Evolutionary conservation across 805 yeast genomes (phyloP), one percentile per base, ranked within the genome.

Genomic region (Candida oleophila): DNA sequence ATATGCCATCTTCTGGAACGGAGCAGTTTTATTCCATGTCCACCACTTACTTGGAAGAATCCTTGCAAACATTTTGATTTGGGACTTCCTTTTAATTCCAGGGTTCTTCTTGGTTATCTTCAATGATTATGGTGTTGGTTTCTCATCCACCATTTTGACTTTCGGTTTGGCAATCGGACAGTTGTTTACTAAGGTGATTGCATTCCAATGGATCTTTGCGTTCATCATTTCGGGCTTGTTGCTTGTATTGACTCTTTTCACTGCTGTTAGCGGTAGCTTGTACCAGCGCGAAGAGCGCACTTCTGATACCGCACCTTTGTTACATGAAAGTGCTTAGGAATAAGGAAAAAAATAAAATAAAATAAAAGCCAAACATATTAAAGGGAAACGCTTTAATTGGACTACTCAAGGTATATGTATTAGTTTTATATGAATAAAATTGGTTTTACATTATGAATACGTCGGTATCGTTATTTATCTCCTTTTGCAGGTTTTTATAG

Each of bases 131-230:
- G 82, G 84, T 3, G 64, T 83, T 45, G 91, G 89, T 11, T 63
- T 85, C 40, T 66, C 82, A 41, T 72, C 82, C 12, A 66, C 85
- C 25, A 71, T 79, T 55, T 67, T 88, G 55, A 69, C 76, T 50
- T 74, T 85, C 47, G 91, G 87, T 32, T 61, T 88, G 39, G 92
- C 83, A 3, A 69, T 85, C 39, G 84, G 85, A 45, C 96, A 88
- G 66, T 61, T 88, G 45, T 73, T 82, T 59, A 78, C 82, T 41
- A 85, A 79, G 66, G 69, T 81, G 33, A 75, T 88, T 67, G 92
- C 92, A 2, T 73, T 88, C 53, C 96, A 88, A 69, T 88, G 96
- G 96, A 79, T 85, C 53, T 88, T 88, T 69, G 95, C 90, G 3
- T 81, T 85, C 52, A 64, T 78, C 45, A 86, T 87, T 50, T 66